Evolutionary conservation across 176 grass and related monocot species (phyloP).

Genomic region (Oryza longistaminata): DNA sequence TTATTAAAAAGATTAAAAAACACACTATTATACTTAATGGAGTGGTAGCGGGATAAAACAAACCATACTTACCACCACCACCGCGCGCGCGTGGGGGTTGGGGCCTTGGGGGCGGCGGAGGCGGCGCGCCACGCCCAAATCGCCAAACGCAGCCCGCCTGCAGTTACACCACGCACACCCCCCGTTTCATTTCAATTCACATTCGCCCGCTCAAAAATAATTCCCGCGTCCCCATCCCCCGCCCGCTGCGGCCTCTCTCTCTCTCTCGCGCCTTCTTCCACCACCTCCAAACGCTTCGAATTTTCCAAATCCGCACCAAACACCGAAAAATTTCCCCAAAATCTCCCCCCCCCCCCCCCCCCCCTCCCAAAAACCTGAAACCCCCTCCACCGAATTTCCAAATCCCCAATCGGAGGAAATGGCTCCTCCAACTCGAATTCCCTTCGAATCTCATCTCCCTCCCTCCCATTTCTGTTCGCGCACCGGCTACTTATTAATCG

Average conservation of each 20-base stretch:
- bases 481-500: slow-evolving; percentile 28
- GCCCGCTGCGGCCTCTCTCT: neutral
- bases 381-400: slow-evolving; percentile 1
- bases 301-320: neutral
- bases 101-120: no score
- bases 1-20: no score
- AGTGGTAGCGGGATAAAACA: no score
- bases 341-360: neutral
- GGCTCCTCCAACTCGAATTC: slow-evolving; percentile 32
- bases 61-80: no score
- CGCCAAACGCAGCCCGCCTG: neutral
- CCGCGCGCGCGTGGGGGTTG: no score
- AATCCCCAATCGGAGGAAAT: neutral
- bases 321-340: neutral
- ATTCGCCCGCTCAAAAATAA: neutral
- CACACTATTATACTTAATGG: no score
- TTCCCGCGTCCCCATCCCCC: slow-evolving; percentile 11
- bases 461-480: slow-evolving; percentile 22
- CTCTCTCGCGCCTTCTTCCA: neutral
- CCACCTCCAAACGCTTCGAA: neutral
- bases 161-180: neutral
- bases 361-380: neutral
- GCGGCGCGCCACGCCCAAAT: neutral
- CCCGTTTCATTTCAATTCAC: neutral
- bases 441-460: slow-evolving; percentile 43